Percentiles rank a stretch among this genome's conserved stretches.
Conservation (phyloP, 495 filamentous ascomycete species). For the Lasiosphaeria miniovina region DNA sequence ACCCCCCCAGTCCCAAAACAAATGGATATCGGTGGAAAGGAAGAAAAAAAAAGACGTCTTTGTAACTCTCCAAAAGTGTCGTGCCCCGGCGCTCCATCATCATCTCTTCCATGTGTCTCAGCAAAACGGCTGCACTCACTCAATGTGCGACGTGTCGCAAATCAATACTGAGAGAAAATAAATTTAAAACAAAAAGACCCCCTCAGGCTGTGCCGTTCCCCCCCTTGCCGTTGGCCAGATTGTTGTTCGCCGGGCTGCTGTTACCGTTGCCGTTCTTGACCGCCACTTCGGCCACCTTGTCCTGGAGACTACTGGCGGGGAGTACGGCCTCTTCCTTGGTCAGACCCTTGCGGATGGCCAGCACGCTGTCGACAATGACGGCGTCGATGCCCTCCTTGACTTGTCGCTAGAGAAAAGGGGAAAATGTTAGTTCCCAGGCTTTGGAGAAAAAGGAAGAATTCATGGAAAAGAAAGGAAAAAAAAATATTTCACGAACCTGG, state of each 20-base stretch:
- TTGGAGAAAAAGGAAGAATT: neutral
- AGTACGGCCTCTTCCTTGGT: conserved; percentile 25
- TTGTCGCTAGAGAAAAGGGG: conserved; percentile 58
- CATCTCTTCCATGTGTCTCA: too few species aligned
- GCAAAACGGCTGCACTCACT: too few species aligned
- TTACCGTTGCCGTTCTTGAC: neutral
- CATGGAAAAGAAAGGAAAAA: neutral
- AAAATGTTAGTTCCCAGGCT: neutral
- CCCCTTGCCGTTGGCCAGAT: conserved; percentile 5
- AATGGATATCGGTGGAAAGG: too few species aligned
- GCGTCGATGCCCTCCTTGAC: conserved; percentile 94
- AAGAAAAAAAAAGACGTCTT: too few species aligned
- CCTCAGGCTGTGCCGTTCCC: neutral
- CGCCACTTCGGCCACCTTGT: conserved; percentile 14
- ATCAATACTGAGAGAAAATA: too few species aligned
- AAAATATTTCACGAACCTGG: conserved; percentile 57
- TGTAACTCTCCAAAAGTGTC: too few species aligned
- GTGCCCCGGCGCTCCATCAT: too few species aligned
- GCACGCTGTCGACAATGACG: conserved; percentile 90
- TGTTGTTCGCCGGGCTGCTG: conserved; percentile 1
- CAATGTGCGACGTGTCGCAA: too few species aligned
- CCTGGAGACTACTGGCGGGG: neutral
- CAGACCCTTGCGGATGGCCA: conserved; percentile 63
- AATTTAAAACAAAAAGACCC: neutral
- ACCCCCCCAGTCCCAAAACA: too few species aligned